Evolutionary conservation across 2,329 filamentous ascomycete species (phyloP).

Genomic region (Cladosporium sphaerospermum): DNA sequence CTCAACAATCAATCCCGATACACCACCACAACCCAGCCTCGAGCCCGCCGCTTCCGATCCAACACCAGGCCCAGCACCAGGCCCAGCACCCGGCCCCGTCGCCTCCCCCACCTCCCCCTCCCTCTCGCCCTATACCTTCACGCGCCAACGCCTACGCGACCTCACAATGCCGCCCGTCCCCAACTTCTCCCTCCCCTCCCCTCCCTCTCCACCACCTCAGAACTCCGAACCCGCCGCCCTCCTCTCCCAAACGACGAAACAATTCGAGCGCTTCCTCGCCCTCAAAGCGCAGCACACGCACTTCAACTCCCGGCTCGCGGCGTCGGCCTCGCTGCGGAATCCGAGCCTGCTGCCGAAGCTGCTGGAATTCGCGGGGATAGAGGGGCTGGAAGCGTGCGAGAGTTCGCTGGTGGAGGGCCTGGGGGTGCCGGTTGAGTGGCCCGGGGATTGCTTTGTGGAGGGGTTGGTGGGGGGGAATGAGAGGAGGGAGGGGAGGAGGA

Average conservation of each 20-base stretch:
- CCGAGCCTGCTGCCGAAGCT: conserved; percentile 67
- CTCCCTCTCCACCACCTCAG: conserved; percentile 51
- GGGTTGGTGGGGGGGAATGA: conserved; percentile 27
- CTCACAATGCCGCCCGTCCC: conserved; percentile 68
- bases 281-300: conserved; percentile 72
- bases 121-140: conserved; percentile 60
- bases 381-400: conserved; percentile 49
- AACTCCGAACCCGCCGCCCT: conserved; percentile 24
- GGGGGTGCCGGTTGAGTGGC: conserved; percentile 36
- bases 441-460: conserved; percentile 39
- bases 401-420: conserved; percentile 46
- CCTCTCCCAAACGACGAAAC: conserved; percentile 48
- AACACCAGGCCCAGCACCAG: neutral
- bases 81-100: conserved; percentile 11
- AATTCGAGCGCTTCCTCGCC: conserved; percentile 66
- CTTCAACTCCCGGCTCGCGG: conserved; percentile 69
- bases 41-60: neutral
- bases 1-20: neutral
- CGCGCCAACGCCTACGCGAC: conserved; percentile 59
- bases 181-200: conserved; percentile 68
- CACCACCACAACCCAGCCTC: too few relatives aligned
- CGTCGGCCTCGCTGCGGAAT: conserved; percentile 62
- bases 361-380: conserved; percentile 59
- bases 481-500: conserved; percentile 34
- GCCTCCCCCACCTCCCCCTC: conserved; percentile 19